Conservation (phyloP, 768 basidiomycete species). For the Boletellus sp. region DNA sequence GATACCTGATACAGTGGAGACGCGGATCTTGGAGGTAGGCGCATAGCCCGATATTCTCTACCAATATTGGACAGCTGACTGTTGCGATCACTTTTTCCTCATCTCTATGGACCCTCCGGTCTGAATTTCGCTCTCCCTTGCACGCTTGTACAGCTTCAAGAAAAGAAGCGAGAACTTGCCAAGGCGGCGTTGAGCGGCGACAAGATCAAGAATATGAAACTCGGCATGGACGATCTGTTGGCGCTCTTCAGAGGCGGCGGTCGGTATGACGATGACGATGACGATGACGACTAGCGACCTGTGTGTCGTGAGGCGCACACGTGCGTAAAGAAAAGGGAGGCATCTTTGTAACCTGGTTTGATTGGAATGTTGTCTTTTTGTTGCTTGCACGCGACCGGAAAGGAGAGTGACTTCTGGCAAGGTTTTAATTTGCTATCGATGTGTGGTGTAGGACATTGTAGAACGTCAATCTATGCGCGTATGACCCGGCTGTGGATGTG, state of each 20-base stretch:
- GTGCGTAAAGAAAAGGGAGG: no score
- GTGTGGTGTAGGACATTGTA: no score
- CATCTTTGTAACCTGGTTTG: no score
- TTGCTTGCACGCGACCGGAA: no score
- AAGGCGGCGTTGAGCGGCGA: conserved; percentile 84
- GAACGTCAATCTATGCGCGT: no score
- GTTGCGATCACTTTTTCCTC: neutral
- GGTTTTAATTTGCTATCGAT: no score
- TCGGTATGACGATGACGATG: conserved; percentile 57
- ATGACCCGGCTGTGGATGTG: no score
- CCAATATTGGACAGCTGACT: neutral
- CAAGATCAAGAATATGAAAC: conserved; percentile 78
- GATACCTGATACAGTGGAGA: conserved; percentile 82
- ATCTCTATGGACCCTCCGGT: neutral
- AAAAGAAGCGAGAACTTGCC: conserved; percentile 84
- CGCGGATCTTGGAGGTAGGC: conserved; percentile 71
- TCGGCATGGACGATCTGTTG: conserved; percentile 83
- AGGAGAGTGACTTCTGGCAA: no score
- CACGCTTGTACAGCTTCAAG: conserved; percentile 59
- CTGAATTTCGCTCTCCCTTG: no score
- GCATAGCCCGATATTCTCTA: neutral
- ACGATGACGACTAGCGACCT: conserved; percentile 5
- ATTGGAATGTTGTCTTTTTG: no score
- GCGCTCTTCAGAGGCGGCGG: conserved; percentile 66
- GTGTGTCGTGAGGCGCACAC: no score